Evolutionary conservation across 202 grass and related monocot genomes (phyloP), one percentile per base, ranked within the genome.

Genomic region (Schoenoplectus tabernaemontani): DNA sequence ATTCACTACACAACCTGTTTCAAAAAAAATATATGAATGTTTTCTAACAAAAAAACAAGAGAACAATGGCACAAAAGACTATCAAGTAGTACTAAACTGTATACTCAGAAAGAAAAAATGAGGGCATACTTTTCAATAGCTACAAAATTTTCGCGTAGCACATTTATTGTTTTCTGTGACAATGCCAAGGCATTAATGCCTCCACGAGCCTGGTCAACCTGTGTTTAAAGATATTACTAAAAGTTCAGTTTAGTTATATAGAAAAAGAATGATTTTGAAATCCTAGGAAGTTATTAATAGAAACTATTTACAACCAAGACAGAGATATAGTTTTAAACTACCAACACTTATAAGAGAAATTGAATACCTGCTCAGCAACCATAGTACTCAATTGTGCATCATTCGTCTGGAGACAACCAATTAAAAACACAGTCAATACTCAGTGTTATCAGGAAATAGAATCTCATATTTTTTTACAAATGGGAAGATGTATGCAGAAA

Each of bases 381-480:
- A 94, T 94, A 82, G 95, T 90, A 86, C 91, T 97, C 51, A 97
- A 89, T 83, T 97, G 95, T 42, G 95, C 91, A 81, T 97, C 95
- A 97, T 97, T 97, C 83, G 95, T 90, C 95, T 97, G 63, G 78
- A 79, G 48, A 46, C 59, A 84, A 67, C 59, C 54, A 59, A 84
- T 2, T 79, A 20, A 65, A 30, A 85, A 83, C 28, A 73, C 51
- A 82, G 64, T 76, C 82, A 80, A 36, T 19, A 17, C 13, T 48
- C 37, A 76, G 28, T 56, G 56, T 57, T 56, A 76, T 56, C 71
- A 36, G 50, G 47, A 37, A 37, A 76, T 17, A 54, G 15, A 50
- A 73, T 57, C 48, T 36, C 26, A 56, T 30, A 76, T 5, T 37
- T 28, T 28, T 22, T 47, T 37, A 76, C 9, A 54, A 76, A 76